Conservation (phyloP, 352 stramenopile species). For the Globisporangium nodosum region DNA sequence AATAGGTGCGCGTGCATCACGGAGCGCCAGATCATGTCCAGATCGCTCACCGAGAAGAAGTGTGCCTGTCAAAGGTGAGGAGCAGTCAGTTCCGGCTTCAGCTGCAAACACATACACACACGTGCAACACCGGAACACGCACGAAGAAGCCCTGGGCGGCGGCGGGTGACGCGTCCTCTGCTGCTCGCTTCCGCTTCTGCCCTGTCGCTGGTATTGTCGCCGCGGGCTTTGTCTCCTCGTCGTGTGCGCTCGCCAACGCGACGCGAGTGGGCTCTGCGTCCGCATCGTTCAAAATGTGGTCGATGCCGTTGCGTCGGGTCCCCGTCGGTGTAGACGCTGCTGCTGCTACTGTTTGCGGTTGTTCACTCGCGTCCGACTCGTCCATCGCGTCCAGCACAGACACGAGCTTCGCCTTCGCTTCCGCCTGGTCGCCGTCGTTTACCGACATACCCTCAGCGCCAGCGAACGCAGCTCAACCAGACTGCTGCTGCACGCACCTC, state of each 20-base stretch:
- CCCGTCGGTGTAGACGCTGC: not conserved
- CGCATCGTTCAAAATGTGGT: slow-evolving; percentile 10
- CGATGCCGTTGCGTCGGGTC: slow-evolving; percentile 3
- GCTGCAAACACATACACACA: not conserved
- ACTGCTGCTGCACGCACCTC: slow-evolving; percentile 9
- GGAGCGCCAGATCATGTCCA: slow-evolving; percentile 58
- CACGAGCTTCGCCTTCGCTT: slow-evolving; percentile 12
- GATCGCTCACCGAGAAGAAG: slow-evolving; percentile 47
- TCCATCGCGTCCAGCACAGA: slow-evolving; percentile 9
- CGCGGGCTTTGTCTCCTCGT: slow-evolving; percentile 2
- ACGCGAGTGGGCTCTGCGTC: not conserved
- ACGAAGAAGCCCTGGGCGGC: not conserved
- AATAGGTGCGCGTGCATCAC: slow-evolving; percentile 62
- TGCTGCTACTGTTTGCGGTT: not conserved
- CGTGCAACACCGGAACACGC: not conserved
- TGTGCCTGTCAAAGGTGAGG: slow-evolving; percentile 22
- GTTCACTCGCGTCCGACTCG: not conserved
- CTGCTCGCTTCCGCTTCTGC: slow-evolving; percentile 13
- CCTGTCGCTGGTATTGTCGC: not conserved
- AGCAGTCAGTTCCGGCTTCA: not conserved
- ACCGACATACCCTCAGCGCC: not conserved
- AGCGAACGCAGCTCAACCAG: not conserved
- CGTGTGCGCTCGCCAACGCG: not conserved
- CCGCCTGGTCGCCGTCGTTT: not conserved
- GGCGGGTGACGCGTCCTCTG: slow-evolving; percentile 1